phyloP scores from a whole-genome alignment of 129 eudicot species.

The Lactuca sativa region DNA sequence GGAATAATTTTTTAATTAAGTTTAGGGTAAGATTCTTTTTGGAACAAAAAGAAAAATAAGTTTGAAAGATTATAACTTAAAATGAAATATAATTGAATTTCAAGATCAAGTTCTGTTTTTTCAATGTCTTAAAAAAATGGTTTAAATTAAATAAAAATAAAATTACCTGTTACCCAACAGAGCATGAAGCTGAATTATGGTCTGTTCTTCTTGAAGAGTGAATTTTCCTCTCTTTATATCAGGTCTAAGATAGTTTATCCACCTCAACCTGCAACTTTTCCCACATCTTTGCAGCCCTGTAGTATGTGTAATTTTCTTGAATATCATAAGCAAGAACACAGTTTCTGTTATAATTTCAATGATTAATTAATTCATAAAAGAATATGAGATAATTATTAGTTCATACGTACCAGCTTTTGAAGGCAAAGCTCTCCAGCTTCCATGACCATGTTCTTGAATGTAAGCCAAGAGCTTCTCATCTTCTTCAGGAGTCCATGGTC shows the following conservation, averaged over 20 bases:
- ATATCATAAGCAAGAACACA: neutral
- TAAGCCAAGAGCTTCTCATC: slow-evolving; percentile 84
- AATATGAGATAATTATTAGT: neutral
- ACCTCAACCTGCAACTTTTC: slow-evolving; percentile 88
- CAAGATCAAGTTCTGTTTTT: neutral
- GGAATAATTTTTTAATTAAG: neutral
- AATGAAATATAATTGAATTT: slow-evolving; percentile 1
- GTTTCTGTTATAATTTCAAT: neutral
- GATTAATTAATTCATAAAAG: neutral
- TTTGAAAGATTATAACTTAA: neutral
- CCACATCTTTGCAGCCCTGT: slow-evolving; percentile 94
- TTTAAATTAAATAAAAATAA: neutral
- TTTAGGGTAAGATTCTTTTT: neutral
- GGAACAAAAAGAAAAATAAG: neutral
- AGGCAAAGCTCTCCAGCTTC: slow-evolving; percentile 92
- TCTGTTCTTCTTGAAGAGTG: slow-evolving; percentile 86
- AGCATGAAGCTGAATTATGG: slow-evolving; percentile 98
- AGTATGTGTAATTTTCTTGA: neutral
- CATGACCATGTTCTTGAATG: slow-evolving; percentile 84
- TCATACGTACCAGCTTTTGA: slow-evolving; percentile 66
- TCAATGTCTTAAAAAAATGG: neutral
- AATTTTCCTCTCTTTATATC: slow-evolving; percentile 96
- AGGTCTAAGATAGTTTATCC: slow-evolving; percentile 91
- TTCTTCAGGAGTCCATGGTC: slow-evolving; percentile 98
- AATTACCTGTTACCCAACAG: slow-evolving; percentile 87